These are phyloP conservation scores for Hysterium pulicare DNA, from an alignment of 2,329 filamentous ascomycete species.

Conservation along the genomic window DNA sequence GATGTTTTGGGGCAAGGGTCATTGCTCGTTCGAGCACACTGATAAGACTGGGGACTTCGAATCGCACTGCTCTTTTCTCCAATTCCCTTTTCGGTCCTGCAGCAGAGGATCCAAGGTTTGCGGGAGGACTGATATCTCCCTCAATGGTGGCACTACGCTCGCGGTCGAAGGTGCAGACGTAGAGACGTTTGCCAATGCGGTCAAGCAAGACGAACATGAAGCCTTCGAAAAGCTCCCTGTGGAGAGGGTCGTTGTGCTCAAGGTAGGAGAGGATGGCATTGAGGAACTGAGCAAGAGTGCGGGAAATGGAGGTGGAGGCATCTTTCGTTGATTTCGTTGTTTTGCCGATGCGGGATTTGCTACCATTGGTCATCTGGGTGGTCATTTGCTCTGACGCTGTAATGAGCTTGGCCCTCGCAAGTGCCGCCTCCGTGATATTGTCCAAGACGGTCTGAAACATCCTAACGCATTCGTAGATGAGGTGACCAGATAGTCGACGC, in stretches of 20 bases:
- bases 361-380: constrained; percentile 4
- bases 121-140: constrained; percentile 20
- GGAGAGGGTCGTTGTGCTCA: constrained; percentile 30
- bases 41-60: constrained; percentile 43
- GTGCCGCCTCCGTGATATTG: constrained; percentile 26
- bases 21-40: constrained; percentile 40
- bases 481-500: constrained; percentile 14
- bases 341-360: constrained; percentile 6
- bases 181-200: constrained; percentile 37
- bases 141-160: constrained; percentile 23
- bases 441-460: constrained; percentile 38
- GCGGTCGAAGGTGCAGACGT: constrained; percentile 38
- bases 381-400: constrained; percentile 3
- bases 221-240: constrained; percentile 44
- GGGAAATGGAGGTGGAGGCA: constrained; percentile 18
- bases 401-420: constrained; percentile 11
- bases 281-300: constrained; percentile 34
- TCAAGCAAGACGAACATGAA: constrained; percentile 41
- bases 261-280: constrained; percentile 34
- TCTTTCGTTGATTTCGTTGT: constrained; percentile 15
- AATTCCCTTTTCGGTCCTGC: constrained; percentile 14
- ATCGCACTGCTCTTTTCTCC: constrained; percentile 19
- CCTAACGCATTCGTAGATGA: constrained; percentile 31
- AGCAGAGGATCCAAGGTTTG: constrained; percentile 2
- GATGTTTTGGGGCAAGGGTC: constrained; percentile 35